Conservation (phyloP, 2,329 filamentous ascomycete genomes). For the Seiridium unicorne region DNA sequence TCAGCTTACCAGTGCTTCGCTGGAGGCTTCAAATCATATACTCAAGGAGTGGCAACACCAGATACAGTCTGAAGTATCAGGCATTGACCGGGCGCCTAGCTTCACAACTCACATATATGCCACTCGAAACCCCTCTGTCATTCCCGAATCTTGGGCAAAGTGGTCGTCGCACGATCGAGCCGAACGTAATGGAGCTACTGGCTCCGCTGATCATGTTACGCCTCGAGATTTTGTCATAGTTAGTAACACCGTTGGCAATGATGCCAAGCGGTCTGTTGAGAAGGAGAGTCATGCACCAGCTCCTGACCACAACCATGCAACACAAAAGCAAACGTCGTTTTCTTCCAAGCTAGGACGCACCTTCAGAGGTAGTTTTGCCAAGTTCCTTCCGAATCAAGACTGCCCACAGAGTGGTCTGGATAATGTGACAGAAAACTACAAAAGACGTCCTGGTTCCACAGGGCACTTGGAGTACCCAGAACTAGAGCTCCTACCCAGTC, state of each 20-base stretch:
- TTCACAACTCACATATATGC: conserved; percentile 4
- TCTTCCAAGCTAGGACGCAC: conserved; percentile 21
- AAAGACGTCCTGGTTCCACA: conserved; percentile 5
- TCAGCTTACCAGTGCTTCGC: neutral
- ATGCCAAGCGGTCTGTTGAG: conserved; percentile 3
- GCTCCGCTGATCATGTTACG: conserved; percentile 20
- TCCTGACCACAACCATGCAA: conserved; percentile 6
- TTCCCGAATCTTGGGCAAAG: conserved; percentile 29
- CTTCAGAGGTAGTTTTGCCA: conserved; percentile 22
- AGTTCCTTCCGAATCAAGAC: conserved; percentile 15
- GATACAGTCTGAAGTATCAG: conserved; percentile 19
- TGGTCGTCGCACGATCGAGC: conserved; percentile 30
- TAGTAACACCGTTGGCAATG: conserved; percentile 1
- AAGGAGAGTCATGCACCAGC: neutral
- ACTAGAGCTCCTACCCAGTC: conserved; percentile 30
- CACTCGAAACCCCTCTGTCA: conserved; percentile 13
- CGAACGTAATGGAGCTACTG: conserved; percentile 24
- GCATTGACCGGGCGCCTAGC: conserved; percentile 9
- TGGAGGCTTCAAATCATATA: conserved; percentile 20
- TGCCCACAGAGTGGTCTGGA: neutral
- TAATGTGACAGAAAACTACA: neutral
- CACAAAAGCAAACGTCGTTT: conserved; percentile 15
- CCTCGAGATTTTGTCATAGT: conserved; percentile 22
- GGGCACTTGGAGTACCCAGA: conserved; percentile 31
- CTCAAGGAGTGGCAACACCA: conserved; percentile 26